Evolutionary conservation across 2,329 filamentous ascomycete genomes (phyloP).

Genomic region (Fusarium sp.): DNA sequence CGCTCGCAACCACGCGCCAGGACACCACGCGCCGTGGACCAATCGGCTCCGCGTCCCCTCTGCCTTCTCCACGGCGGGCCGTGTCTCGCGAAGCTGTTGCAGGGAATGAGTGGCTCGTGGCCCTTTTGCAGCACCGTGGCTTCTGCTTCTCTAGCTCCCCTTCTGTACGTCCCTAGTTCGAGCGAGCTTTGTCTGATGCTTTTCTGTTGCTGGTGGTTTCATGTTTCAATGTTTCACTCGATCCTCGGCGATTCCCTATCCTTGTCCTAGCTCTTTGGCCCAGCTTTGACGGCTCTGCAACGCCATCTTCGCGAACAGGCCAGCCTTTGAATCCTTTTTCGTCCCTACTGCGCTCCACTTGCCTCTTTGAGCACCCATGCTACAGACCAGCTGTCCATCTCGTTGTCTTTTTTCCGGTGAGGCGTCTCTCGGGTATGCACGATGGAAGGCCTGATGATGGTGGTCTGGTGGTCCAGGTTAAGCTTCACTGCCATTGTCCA

Average conservation of each 20-base stretch:
- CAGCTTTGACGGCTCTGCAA: conserved; percentile 19
- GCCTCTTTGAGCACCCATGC: conserved; percentile 18
- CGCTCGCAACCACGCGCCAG: conserved; percentile 38
- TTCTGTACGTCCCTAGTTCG: neutral
- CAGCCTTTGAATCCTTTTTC: conserved; percentile 16
- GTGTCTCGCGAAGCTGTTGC: conserved; percentile 10
- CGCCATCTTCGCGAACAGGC: conserved; percentile 17
- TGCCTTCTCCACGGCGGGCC: conserved; percentile 4
- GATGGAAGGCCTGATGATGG: neutral
- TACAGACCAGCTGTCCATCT: conserved; percentile 20
- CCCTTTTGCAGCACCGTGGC: conserved; percentile 25
- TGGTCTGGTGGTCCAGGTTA: neutral
- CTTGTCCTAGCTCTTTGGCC: conserved; percentile 11
- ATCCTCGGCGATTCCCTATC: conserved; percentile 22
- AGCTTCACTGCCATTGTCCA: neutral
- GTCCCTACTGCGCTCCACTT: conserved; percentile 15
- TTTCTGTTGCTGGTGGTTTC: conserved; percentile 19
- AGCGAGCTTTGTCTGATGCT: neutral
- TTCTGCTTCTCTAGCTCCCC: neutral
- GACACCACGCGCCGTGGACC: conserved; percentile 30
- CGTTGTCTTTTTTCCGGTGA: neutral
- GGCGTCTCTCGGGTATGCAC: neutral
- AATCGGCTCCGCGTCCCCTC: conserved; percentile 30
- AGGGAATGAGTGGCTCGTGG: conserved; percentile 28
- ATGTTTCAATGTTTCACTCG: conserved; percentile 39